Evolutionary conservation across 805 yeast genomes (phyloP).

Genomic region (Starmerella sp.): DNA sequence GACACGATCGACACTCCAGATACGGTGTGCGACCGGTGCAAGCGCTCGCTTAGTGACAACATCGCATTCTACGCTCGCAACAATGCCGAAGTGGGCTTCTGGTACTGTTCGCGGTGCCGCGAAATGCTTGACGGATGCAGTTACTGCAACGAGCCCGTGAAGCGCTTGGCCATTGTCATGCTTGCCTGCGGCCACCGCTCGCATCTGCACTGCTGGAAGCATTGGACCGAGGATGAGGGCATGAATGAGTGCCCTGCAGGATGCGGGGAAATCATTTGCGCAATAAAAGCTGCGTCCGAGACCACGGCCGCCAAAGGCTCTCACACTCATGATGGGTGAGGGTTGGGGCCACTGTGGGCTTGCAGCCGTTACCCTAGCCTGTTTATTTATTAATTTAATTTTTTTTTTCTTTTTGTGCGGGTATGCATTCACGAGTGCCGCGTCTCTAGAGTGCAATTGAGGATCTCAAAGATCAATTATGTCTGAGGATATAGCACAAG

Average conservation of each 20-base stretch:
- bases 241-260: constrained; percentile 75
- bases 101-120: constrained; percentile 75
- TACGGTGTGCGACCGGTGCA: constrained; percentile 35
- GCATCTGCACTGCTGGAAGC: constrained; percentile 65
- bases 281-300: background rate
- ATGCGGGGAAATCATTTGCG: constrained; percentile 35
- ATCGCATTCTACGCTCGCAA: constrained; percentile 24
- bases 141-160: constrained; percentile 65
- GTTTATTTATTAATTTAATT: background rate
- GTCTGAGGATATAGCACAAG: too few relatives aligned
- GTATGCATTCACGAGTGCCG: too few relatives aligned
- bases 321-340: background rate
- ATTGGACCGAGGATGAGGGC: constrained; percentile 45
- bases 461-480: too few relatives aligned
- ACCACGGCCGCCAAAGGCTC: background rate
- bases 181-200: constrained; percentile 79
- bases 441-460: too few relatives aligned
- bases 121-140: constrained; percentile 55
- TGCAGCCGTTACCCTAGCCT: too few relatives aligned
- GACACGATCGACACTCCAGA: constrained; percentile 30
- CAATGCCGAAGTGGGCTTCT: constrained; percentile 46
- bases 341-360: background rate
- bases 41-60: constrained; percentile 27
- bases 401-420: too few relatives aligned
- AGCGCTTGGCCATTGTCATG: constrained; percentile 51